Percentiles rank a stretch among this genome's conserved stretches.
These are phyloP conservation scores for Chlamydomonas schloesseri DNA, from an alignment of 139 green algal genomes.

Conservation along the genomic window DNA sequence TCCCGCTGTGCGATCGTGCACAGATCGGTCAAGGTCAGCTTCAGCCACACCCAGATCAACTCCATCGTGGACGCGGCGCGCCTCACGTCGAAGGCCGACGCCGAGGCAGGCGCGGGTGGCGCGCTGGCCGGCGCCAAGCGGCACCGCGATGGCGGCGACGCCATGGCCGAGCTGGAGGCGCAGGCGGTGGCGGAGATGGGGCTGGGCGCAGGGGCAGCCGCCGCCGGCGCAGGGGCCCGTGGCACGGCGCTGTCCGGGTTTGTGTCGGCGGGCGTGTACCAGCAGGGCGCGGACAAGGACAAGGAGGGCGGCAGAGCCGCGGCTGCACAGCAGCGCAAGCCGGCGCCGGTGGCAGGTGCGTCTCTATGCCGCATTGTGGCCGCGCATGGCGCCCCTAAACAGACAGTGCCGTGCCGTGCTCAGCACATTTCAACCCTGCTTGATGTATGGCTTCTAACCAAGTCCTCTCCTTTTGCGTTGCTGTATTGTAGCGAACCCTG, in stretches of 20 bases:
- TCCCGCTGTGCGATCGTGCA: too few species aligned
- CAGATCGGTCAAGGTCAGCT: slow-evolving; percentile 81
- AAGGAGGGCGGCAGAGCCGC: not conserved
- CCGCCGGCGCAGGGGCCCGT: not conserved
- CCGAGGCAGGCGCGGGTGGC: slow-evolving; percentile 4
- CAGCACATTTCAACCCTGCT: too few species aligned
- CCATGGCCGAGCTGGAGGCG: slow-evolving; percentile 88
- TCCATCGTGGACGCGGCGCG: slow-evolving; percentile 48
- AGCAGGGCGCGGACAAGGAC: slow-evolving; percentile 59
- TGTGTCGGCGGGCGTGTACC: slow-evolving; percentile 84
- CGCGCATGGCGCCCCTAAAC: not conserved
- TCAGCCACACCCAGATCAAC: slow-evolving; percentile 78
- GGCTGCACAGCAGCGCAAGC: slow-evolving; percentile 3
- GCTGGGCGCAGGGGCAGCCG: slow-evolving; percentile 14
- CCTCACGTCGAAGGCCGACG: slow-evolving; percentile 32
- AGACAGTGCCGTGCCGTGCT: too few species aligned
- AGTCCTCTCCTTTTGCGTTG: too few species aligned
- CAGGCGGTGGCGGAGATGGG: slow-evolving; percentile 45
- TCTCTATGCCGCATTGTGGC: not conserved
- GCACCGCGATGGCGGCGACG: slow-evolving; percentile 56
- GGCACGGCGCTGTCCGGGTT: slow-evolving; percentile 82
- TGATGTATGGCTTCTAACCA: too few species aligned
- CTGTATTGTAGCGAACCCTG: slow-evolving; percentile 80
- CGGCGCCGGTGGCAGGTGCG: not conserved
- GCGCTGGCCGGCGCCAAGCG: slow-evolving; percentile 29